These are phyloP conservation scores for Euclidium syriacum DNA, from an alignment of 345 rosid species.

Conservation along the genomic window DNA sequence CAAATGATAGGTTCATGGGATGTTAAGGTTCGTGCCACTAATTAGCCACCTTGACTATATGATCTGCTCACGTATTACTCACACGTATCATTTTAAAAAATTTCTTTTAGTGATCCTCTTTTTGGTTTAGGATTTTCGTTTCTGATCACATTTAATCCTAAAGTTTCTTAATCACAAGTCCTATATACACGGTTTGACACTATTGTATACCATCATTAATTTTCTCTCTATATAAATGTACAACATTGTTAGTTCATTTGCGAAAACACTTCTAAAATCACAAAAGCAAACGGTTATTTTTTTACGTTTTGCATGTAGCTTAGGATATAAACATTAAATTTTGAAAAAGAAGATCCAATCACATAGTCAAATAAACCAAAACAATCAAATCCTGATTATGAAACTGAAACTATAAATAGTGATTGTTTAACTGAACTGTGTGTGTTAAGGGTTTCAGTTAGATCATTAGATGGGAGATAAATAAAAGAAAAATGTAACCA, in stretches of 20 bases:
- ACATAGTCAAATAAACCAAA: neutral
- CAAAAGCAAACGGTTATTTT: too few species aligned
- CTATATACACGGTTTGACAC: neutral
- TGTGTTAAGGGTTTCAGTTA: neutral
- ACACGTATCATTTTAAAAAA: neutral
- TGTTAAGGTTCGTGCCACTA: conserved; percentile 14
- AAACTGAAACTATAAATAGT: neutral
- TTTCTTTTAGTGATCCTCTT: neutral
- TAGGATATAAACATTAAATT: too few species aligned
- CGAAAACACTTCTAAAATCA: too few species aligned
- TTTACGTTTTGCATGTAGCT: too few species aligned
- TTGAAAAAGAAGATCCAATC: too few species aligned
- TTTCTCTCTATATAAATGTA: neutral
- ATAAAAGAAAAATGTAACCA: neutral
- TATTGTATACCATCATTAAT: neutral
- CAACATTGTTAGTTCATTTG: neutral
- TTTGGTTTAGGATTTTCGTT: neutral
- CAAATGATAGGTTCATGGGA: conserved; percentile 1
- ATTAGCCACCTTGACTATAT: neutral
- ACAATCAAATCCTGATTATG: neutral
- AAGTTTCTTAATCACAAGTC: neutral
- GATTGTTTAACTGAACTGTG: neutral
- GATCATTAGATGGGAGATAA: neutral
- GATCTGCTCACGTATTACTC: neutral
- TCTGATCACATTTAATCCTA: neutral